Evolutionary conservation across 257 asterid species (phyloP), one percentile per base, ranked within the genome.

Genomic region (Solanum clarkiae): DNA sequence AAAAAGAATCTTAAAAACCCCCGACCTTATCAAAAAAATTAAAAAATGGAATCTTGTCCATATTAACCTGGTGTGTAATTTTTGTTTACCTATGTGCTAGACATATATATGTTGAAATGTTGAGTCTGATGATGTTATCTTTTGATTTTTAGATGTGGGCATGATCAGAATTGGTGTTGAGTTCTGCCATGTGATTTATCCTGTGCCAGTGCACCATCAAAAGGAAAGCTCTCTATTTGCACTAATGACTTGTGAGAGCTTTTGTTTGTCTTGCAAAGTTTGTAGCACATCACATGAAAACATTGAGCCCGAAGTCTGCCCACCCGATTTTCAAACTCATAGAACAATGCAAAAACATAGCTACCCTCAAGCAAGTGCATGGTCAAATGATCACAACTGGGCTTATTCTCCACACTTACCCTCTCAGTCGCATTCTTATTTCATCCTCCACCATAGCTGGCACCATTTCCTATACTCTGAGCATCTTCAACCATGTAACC

Each of bases 361-460:
- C 77, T 51, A 83, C 92, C 53, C 82, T 95, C 84, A 89, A 90
- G 86, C 92, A 91, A 87, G 84, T 88, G 47, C 97, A 93, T 83
- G 91, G 92, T 44, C 95, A 95, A 32, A 90, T 90, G 93, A 88
- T 93, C 88, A 85, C 94, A 63, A 92, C 92, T 3, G 97, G 92
- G 70, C 92, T 95, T 62, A 85, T 92, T 75, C 90, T 72, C 80
- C 98, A 93, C 84, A 93, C 96, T 10, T 95, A 93, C 86, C 95
- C 98, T 47, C 82, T 92, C 55, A 95, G 95, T 80, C 91, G 93
- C 65, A 83, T 93, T 79, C 94, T 95, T 85, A 88, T 86, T 82
- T 56, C 83, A 32, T 93, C 98, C 7, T 88, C 93, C 24, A 75
- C 91, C 56, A 82, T 93, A 15, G 72, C 93, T 56, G 18, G 94